A percentile compares a stretch with the other conserved stretches of the same genome.
Conservation (phyloP, 352 stramenopile species). For the Phytophthora foliorum region DNA sequence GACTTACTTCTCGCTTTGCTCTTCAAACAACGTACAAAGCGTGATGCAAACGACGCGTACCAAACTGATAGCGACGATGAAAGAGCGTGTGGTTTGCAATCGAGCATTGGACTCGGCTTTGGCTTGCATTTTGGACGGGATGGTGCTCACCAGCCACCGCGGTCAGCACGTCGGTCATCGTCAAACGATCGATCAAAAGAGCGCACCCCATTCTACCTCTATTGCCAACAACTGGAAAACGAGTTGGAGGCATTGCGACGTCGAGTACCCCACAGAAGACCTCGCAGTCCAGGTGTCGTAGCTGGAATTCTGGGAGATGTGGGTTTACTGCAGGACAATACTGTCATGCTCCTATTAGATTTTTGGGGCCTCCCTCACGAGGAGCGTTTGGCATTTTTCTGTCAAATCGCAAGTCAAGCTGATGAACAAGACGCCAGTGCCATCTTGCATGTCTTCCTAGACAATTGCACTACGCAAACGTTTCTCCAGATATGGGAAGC, state of each 20-base stretch:
- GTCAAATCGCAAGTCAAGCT: constrained; percentile 72
- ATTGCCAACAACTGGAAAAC: constrained; percentile 73
- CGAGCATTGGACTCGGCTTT: constrained; percentile 40
- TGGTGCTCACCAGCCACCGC: constrained; percentile 6
- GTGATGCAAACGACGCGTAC: constrained; percentile 11
- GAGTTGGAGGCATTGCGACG: constrained; percentile 59
- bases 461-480: constrained; percentile 54
- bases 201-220: constrained; percentile 58
- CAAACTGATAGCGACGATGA: constrained; percentile 39
- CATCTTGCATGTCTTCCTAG: constrained; percentile 59
- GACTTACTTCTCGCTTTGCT: constrained; percentile 60
- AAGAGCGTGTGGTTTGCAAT: constrained; percentile 2
- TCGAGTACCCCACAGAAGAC: constrained; percentile 37
- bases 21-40: constrained; percentile 44
- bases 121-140: constrained; percentile 23
- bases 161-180: background rate
- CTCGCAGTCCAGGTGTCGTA: constrained; percentile 27
- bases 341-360: constrained; percentile 66
- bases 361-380: constrained; percentile 71
- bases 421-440: constrained; percentile 55
- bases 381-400: constrained; percentile 75
- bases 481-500: constrained; percentile 62
- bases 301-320: constrained; percentile 44
- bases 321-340: constrained; percentile 66
- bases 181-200: constrained; percentile 1